Evolutionary conservation across 2,329 filamentous ascomycete genomes (phyloP).

Genomic region (Cercospora zeina): DNA sequence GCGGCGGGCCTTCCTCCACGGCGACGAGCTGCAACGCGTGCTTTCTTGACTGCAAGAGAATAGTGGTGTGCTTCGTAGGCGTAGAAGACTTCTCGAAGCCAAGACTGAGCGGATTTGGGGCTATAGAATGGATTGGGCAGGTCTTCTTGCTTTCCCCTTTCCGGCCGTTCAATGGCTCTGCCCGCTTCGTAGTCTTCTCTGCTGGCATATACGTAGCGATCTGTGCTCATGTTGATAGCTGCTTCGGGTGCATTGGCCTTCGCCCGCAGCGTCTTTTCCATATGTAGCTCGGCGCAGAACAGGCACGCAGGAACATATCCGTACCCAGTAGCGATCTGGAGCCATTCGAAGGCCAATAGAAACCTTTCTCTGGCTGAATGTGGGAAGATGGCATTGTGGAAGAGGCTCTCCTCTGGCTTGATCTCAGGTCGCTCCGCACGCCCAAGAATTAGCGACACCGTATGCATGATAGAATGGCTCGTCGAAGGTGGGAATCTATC

Average conservation of each 20-base stretch:
- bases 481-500: conserved; percentile 34
- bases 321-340: conserved; percentile 25
- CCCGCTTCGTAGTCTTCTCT: conserved; percentile 28
- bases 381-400: conserved; percentile 36
- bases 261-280: conserved; percentile 32
- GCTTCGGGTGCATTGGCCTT: conserved; percentile 28
- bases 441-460: conserved; percentile 13
- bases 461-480: background rate
- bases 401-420: conserved; percentile 29
- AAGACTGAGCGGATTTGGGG: conserved; percentile 24
- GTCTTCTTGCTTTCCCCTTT: conserved; percentile 20
- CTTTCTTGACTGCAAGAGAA: background rate
- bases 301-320: conserved; percentile 37
- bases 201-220: conserved; percentile 34
- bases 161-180: background rate
- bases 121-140: conserved; percentile 33
- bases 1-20: background rate
- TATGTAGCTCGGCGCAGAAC: conserved; percentile 29
- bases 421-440: conserved; percentile 2
- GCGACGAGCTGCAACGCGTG: conserved; percentile 7
- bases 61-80: conserved; percentile 27
- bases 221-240: conserved; percentile 29
- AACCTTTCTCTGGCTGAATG: conserved; percentile 30
- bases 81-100: conserved; percentile 33
- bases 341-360: conserved; percentile 36